A percentile compares a stretch with the other conserved stretches of the same genome.
phyloP scores from a whole-genome alignment of 1,284 basidiomycete genomes.

The Cutaneotrichosporon sp. region DNA sequence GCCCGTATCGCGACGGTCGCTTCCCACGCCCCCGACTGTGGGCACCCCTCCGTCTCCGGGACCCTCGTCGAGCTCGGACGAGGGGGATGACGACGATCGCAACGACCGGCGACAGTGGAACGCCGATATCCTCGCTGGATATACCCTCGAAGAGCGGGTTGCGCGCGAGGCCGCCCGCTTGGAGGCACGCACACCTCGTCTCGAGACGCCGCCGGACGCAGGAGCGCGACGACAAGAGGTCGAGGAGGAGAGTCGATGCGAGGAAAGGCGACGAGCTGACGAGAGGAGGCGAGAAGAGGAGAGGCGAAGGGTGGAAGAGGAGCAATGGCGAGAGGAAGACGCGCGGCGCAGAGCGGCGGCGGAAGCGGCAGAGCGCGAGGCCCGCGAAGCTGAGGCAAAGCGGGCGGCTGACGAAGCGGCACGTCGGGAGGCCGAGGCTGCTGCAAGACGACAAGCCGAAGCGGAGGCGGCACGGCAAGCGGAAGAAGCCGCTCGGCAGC shows the following conservation, averaged over 20 bases:
- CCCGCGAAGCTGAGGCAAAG: neutral
- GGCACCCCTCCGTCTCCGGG: neutral
- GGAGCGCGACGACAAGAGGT: neutral
- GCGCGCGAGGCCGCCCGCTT: slow-evolving; percentile 28
- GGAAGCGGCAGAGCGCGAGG: slow-evolving; percentile 1
- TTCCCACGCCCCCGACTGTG: neutral
- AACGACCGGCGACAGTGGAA: slow-evolving; percentile 46
- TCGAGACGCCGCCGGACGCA: neutral
- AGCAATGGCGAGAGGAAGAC: neutral
- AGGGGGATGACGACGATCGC: slow-evolving; percentile 24
- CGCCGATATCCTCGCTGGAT: slow-evolving; percentile 46
- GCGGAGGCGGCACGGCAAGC: neutral
- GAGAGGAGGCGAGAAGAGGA: slow-evolving; percentile 4
- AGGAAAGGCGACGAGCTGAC: too few species aligned
- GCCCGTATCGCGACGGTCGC: neutral
- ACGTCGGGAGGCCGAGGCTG: neutral
- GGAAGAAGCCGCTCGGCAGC: neutral
- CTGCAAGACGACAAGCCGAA: slow-evolving; percentile 1
- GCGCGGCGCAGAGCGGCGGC: neutral
- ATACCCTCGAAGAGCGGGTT: slow-evolving; percentile 45
- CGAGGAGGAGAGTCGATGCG: neutral
- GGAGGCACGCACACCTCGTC: neutral
- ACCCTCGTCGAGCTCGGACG: neutral
- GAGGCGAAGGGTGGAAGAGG: slow-evolving; percentile 1
- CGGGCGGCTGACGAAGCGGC: neutral